phyloP scores from a whole-genome alignment of 345 rosid genomes.

The Bruguiera sexangula region DNA sequence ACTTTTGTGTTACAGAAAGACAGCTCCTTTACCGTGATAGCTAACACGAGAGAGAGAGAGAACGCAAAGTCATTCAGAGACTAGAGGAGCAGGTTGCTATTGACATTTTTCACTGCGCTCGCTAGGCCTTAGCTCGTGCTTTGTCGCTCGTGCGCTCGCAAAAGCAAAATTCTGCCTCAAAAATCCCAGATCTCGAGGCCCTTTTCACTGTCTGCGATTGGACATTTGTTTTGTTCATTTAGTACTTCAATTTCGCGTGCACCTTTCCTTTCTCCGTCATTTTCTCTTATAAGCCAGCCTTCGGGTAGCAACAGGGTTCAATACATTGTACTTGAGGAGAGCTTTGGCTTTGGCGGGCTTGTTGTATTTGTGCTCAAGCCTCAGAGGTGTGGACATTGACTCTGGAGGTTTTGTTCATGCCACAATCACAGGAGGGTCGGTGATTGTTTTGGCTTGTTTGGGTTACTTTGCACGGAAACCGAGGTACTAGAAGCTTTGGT shows the following conservation, averaged over 20 bases:
- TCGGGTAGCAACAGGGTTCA: constrained; percentile 19
- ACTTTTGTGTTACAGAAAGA: constrained; percentile 14
- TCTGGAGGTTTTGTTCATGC: constrained; percentile 18
- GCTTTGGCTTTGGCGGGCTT: constrained; percentile 22
- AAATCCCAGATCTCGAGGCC: constrained; percentile 44
- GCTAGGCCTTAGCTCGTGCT: constrained; percentile 33
- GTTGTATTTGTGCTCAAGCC: constrained; percentile 15
- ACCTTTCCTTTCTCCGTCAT: constrained; percentile 56
- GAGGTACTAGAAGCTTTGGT: constrained; percentile 41
- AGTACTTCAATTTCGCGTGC: constrained; percentile 8
- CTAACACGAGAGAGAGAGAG: constrained; percentile 1
- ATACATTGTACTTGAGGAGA: constrained; percentile 31
- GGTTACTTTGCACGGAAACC: constrained; percentile 58
- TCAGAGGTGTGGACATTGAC: constrained; percentile 25
- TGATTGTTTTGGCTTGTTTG: constrained; percentile 25
- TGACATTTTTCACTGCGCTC: constrained; percentile 8
- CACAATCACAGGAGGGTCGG: constrained; percentile 58
- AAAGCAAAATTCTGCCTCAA: background rate
- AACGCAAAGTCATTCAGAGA: background rate
- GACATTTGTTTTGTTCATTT: constrained; percentile 30
- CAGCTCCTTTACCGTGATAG: constrained; percentile 4
- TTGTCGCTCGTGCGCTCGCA: constrained; percentile 40
- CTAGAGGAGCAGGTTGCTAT: constrained; percentile 1
- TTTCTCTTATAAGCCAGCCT: constrained; percentile 20
- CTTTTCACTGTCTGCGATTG: constrained; percentile 18